Evolutionary conservation across 2,329 filamentous ascomycete genomes (phyloP).

Genomic region (Monosporascus sp.): DNA sequence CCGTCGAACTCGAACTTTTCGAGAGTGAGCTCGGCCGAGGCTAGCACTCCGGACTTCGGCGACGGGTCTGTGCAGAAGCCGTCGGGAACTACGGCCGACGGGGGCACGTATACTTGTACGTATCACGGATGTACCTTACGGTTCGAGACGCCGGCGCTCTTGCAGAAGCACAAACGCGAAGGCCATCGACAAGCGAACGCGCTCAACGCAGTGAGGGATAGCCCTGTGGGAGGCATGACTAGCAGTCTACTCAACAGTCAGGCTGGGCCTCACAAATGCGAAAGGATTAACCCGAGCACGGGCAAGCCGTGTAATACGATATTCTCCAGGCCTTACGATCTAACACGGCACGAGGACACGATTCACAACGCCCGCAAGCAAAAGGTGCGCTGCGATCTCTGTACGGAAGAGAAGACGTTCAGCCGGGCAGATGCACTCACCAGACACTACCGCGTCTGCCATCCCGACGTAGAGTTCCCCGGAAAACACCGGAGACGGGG

Average conservation of each 20-base stretch:
- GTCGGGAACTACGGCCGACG: slow-evolving; percentile 61
- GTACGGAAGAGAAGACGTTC: slow-evolving; percentile 95
- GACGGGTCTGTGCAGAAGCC: slow-evolving; percentile 45
- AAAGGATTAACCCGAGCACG: slow-evolving; percentile 88
- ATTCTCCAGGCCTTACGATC: slow-evolving; percentile 92
- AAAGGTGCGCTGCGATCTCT: slow-evolving; percentile 89
- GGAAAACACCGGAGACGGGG: slow-evolving; percentile 48
- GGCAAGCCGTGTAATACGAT: slow-evolving; percentile 91
- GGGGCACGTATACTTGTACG: slow-evolving; percentile 92
- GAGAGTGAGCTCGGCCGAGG: slow-evolving; percentile 38
- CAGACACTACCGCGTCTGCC: slow-evolving; percentile 88
- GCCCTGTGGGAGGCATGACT: slow-evolving; percentile 33
- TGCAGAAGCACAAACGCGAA: slow-evolving; percentile 95
- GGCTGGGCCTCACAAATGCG: slow-evolving; percentile 87
- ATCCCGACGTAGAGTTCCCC: slow-evolving; percentile 81
- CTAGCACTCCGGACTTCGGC: slow-evolving; percentile 29
- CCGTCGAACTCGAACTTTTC: slow-evolving; percentile 32
- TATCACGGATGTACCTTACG: slow-evolving; percentile 85
- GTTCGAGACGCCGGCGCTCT: slow-evolving; percentile 78
- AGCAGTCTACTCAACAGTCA: slow-evolving; percentile 71
- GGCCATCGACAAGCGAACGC: slow-evolving; percentile 73
- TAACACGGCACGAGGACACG: slow-evolving; percentile 94
- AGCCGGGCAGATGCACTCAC: slow-evolving; percentile 92
- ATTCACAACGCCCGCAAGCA: slow-evolving; percentile 94
- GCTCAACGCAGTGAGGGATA: slow-evolving; percentile 31